phyloP scores from a whole-genome alignment of 495 filamentous ascomycete genomes.

The Penicillium dipodomyicola region DNA sequence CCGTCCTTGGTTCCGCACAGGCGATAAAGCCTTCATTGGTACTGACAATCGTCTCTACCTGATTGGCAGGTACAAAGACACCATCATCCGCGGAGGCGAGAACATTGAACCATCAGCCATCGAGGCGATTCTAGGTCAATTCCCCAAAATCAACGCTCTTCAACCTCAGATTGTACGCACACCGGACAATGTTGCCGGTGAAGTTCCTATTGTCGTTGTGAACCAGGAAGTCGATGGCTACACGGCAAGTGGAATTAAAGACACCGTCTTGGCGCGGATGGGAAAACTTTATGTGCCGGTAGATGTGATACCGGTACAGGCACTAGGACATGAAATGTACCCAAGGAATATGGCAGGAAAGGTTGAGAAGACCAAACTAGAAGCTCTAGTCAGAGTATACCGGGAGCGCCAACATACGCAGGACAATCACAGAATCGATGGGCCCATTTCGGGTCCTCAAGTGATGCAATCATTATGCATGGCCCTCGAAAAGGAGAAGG shows the following conservation, averaged over 20 bases:
- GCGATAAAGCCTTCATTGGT: slow-evolving; percentile 46
- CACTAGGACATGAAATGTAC: slow-evolving; percentile 32
- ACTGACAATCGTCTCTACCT: slow-evolving; percentile 35
- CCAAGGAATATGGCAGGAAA: slow-evolving; percentile 42
- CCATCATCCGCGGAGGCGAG: slow-evolving; percentile 50
- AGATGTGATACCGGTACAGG: slow-evolving; percentile 30
- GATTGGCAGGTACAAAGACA: slow-evolving; percentile 48
- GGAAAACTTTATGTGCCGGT: slow-evolving; percentile 35
- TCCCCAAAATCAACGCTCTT: slow-evolving; percentile 20
- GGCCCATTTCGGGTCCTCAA: too few relatives aligned
- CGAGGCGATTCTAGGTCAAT: slow-evolving; percentile 30
- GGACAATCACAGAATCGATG: too few relatives aligned
- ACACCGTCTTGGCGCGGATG: slow-evolving; percentile 25
- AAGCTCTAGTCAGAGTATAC: slow-evolving; percentile 10
- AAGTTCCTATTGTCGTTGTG: slow-evolving; percentile 25
- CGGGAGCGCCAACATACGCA: background rate
- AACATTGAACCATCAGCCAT: slow-evolving; percentile 44
- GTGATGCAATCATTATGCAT: too few relatives aligned
- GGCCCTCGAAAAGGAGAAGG: too few relatives aligned
- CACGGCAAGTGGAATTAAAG: slow-evolving; percentile 11
- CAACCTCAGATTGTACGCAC: slow-evolving; percentile 21
- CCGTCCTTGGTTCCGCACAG: slow-evolving; percentile 39
- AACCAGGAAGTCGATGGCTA: slow-evolving; percentile 1
- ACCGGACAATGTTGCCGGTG: slow-evolving; percentile 22
- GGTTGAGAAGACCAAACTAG: slow-evolving; percentile 33